Percentiles rank a stretch among this genome's conserved stretches.
phyloP scores from a whole-genome alignment of 1,284 basidiomycete species.

The Ceratorhiza oryzae-sativae region DNA sequence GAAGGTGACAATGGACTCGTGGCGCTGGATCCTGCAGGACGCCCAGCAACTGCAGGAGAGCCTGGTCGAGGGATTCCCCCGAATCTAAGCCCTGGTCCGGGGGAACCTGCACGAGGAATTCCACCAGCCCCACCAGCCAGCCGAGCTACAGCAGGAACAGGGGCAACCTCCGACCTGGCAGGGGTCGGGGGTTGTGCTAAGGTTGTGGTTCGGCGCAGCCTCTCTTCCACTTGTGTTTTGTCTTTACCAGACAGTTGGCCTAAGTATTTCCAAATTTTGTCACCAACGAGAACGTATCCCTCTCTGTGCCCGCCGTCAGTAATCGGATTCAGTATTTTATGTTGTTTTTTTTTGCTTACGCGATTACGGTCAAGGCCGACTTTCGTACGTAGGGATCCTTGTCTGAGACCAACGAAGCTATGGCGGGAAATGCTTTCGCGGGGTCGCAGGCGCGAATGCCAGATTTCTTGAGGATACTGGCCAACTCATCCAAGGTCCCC shows the following conservation, averaged over 20 bases:
- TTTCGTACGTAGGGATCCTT: constrained; percentile 87
- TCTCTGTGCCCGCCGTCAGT: constrained; percentile 60
- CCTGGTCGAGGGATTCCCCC: constrained; percentile 46
- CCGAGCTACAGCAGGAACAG: constrained; percentile 55
- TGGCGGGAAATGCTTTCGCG: constrained; percentile 75
- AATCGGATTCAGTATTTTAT: constrained; percentile 18
- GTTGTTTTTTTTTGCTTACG: constrained; percentile 60
- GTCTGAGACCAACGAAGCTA: constrained; percentile 86
- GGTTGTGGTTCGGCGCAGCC: constrained; percentile 80
- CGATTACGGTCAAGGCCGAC: constrained; percentile 77
- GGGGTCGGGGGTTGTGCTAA: constrained; percentile 49
- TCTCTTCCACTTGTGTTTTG: constrained; percentile 89
- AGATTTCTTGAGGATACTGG: constrained; percentile 77
- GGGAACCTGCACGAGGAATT: constrained; percentile 64
- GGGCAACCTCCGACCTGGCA: constrained; percentile 37
- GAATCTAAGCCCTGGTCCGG: constrained; percentile 48
- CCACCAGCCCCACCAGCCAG: constrained; percentile 57
- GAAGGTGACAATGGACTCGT: constrained; percentile 70
- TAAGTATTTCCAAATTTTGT: constrained; percentile 83
- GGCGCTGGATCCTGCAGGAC: constrained; percentile 49
- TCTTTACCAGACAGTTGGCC: constrained; percentile 83
- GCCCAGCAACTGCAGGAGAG: constrained; percentile 39
- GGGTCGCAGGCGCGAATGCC: constrained; percentile 85
- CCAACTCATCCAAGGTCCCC: constrained; percentile 84
- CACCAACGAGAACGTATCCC: constrained; percentile 82